Evolutionary conservation across 306 rosid genomes (phyloP).

Genomic region (Casuarina equisetifolia): DNA sequence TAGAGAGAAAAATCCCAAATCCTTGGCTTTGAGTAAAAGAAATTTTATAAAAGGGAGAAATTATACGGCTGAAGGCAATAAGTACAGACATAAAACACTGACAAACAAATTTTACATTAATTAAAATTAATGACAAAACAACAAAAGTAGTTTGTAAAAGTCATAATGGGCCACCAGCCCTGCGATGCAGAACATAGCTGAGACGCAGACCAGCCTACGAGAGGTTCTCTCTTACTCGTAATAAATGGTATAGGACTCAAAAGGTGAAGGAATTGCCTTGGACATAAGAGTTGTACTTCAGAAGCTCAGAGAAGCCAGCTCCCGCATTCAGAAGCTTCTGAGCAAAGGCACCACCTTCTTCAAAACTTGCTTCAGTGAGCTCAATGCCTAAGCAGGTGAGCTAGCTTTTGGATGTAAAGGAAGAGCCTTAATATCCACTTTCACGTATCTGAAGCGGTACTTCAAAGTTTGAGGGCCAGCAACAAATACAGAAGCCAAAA

Average conservation of each 20-base stretch:
- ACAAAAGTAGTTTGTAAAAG: too few relatives aligned
- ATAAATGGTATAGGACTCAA: background rate
- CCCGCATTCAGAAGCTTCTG: conserved; percentile 24
- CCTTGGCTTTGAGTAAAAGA: too few relatives aligned
- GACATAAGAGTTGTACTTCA: background rate
- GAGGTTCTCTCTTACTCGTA: too few relatives aligned
- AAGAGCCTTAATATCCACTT: conserved; percentile 38
- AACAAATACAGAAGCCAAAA: conserved; percentile 50
- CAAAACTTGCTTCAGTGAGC: conserved; percentile 70
- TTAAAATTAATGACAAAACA: too few relatives aligned
- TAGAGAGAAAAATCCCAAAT: too few relatives aligned
- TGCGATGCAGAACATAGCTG: too few relatives aligned
- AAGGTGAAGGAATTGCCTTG: background rate
- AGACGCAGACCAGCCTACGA: too few relatives aligned
- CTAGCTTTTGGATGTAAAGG: conserved; percentile 63
- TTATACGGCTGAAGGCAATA: too few relatives aligned
- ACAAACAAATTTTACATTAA: too few relatives aligned
- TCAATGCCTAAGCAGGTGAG: conserved; percentile 61
- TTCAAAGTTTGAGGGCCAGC: conserved; percentile 13
- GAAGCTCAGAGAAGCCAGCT: conserved; percentile 24
- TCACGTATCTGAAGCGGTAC: conserved; percentile 51
- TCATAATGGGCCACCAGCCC: too few relatives aligned
- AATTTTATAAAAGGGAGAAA: too few relatives aligned
- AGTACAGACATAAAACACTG: too few relatives aligned
- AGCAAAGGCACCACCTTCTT: conserved; percentile 49